Percentiles rank a stretch among this genome's conserved stretches.
Evolutionary conservation across 2,329 filamentous ascomycete species (phyloP).

Genomic region (Xylaria digitata): DNA sequence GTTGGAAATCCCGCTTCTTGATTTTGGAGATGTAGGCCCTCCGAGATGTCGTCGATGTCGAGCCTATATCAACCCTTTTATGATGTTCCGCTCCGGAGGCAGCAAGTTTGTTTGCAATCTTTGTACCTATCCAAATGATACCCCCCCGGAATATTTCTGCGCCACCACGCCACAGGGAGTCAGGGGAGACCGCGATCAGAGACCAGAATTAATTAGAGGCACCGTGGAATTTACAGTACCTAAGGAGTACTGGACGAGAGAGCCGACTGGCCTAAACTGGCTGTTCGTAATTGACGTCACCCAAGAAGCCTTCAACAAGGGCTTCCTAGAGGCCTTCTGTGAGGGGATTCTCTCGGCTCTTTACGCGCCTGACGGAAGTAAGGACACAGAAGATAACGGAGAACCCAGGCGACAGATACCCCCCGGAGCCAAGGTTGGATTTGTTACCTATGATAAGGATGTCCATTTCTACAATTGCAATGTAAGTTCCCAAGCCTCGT

Average conservation of each 20-base stretch:
- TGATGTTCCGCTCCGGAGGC: slow-evolving; percentile 94
- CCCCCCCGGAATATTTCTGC: slow-evolving; percentile 89
- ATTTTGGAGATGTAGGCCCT: slow-evolving; percentile 92
- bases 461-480: slow-evolving; percentile 98
- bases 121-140: slow-evolving; percentile 97
- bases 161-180: slow-evolving; percentile 88
- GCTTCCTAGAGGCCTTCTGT: slow-evolving; percentile 89
- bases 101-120: slow-evolving; percentile 99
- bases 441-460: slow-evolving; percentile 95
- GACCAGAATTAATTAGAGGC: slow-evolving; percentile 88
- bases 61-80: slow-evolving; percentile 98
- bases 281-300: slow-evolving; percentile 94
- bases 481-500: slow-evolving; percentile 58
- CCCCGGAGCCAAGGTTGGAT: slow-evolving; percentile 85
- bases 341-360: slow-evolving; percentile 87
- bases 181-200: slow-evolving; percentile 86
- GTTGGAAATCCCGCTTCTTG: slow-evolving; percentile 86
- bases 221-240: slow-evolving; percentile 97
- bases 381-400: slow-evolving; percentile 64
- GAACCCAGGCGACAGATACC: slow-evolving; percentile 72
- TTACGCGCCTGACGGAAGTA: slow-evolving; percentile 74
- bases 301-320: slow-evolving; percentile 89
- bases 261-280: slow-evolving; percentile 87
- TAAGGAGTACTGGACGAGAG: slow-evolving; percentile 98
- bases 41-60: slow-evolving; percentile 92